These are phyloP conservation scores for Tetracentron sinense DNA, from an alignment of 164 flowering plant genomes.

Conservation along the genomic window DNA sequence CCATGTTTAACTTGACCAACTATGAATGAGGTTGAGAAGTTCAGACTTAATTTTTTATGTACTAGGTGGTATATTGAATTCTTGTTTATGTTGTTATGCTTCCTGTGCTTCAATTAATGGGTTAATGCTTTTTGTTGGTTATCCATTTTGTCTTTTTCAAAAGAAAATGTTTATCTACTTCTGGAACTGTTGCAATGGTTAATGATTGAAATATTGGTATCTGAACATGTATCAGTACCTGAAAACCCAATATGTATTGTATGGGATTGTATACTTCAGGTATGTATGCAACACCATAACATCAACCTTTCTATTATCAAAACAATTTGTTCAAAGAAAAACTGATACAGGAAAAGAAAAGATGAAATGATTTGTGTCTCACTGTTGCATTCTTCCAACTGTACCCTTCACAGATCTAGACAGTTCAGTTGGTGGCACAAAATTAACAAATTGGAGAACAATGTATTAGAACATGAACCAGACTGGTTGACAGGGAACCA, in stretches of 20 bases:
- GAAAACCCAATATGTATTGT: neutral
- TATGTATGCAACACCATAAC: neutral
- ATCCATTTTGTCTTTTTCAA: no score
- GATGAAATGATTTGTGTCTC: neutral
- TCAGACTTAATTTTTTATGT: neutral
- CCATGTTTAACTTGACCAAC: neutral
- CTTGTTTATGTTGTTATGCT: neutral
- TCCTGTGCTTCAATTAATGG: neutral
- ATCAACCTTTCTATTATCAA: no score
- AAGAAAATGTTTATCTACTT: neutral
- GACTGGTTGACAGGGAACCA: no score
- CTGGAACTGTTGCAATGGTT: neutral
- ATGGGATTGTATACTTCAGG: neutral
- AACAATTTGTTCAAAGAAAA: no score
- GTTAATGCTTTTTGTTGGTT: neutral
- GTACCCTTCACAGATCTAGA: no score
- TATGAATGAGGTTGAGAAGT: neutral
- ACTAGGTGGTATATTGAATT: neutral
- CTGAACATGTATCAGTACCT: neutral
- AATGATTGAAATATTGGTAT: neutral
- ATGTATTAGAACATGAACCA: no score
- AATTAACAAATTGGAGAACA: neutral
- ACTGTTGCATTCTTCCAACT: neutral
- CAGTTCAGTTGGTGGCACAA: no score
- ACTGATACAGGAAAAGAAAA: neutral